A percentile compares a stretch with the other conserved stretches of the same genome.
Conservation (phyloP, 2,329 filamentous ascomycete species). For the Xylaria arbuscula region DNA sequence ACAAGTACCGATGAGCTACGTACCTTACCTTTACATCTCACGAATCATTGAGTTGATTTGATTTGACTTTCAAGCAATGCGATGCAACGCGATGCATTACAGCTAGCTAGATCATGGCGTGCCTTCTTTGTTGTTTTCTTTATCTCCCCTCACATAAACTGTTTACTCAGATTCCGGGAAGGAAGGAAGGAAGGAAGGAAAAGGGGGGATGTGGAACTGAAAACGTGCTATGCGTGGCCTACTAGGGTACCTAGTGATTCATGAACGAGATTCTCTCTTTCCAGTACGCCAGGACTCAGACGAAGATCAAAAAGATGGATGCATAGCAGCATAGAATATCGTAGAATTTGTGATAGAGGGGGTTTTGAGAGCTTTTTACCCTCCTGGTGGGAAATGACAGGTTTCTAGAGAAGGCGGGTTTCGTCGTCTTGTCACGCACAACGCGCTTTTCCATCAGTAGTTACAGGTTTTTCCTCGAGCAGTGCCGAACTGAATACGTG, state of each 20-base stretch:
- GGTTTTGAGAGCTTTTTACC: not conserved
- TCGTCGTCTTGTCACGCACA: not conserved
- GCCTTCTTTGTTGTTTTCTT: conserved; percentile 4
- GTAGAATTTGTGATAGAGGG: not conserved
- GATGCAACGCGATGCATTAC: no score
- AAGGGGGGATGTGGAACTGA: not conserved
- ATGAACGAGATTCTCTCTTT: not conserved
- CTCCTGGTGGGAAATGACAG: conserved; percentile 1
- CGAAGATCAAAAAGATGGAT: conserved; percentile 10
- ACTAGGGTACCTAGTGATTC: conserved; percentile 5
- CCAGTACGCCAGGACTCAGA: conserved; percentile 12
- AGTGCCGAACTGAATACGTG: not conserved
- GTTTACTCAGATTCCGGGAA: not conserved
- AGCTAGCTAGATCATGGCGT: not conserved
- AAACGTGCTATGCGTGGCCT: conserved; percentile 8
- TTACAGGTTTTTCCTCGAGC: not conserved
- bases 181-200: conserved; percentile 6
- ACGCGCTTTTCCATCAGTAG: not conserved
- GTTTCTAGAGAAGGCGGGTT: conserved; percentile 5
- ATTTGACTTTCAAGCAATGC: not conserved
- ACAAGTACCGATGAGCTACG: conserved; percentile 70
- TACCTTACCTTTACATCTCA: not conserved
- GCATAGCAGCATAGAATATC: conserved; percentile 4
- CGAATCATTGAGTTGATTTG: not conserved
- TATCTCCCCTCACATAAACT: not conserved